Conservation (phyloP, 495 filamentous ascomycete species). For the Penicillium angulare region DNA sequence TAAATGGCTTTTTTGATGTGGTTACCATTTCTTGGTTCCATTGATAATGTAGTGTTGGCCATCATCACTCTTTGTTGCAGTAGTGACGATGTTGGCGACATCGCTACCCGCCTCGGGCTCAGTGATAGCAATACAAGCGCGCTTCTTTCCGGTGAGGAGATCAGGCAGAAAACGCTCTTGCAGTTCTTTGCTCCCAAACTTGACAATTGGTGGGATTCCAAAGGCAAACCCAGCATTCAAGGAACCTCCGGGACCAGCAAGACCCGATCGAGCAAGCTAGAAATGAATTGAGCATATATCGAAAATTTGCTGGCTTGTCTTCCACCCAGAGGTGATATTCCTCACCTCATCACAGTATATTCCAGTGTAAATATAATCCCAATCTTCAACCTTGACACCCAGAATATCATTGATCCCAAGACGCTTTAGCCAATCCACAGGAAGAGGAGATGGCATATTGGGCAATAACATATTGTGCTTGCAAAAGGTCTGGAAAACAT, state of each 20-base stretch:
- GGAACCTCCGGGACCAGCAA: conserved; percentile 57
- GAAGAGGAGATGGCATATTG: conserved; percentile 63
- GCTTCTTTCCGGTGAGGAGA: conserved; percentile 61
- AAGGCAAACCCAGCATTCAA: conserved; percentile 70
- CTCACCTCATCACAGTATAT: conserved; percentile 66
- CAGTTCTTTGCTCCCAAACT: conserved; percentile 59
- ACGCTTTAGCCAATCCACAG: conserved; percentile 62
- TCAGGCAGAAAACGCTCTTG: conserved; percentile 66
- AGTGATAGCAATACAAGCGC: conserved; percentile 74
- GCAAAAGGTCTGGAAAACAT: conserved; percentile 62
- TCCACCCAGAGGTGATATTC: too few species aligned
- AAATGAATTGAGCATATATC: too few species aligned
- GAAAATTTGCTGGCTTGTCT: too few species aligned
- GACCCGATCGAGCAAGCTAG: conserved; percentile 62
- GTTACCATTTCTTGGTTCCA: conserved; percentile 74
- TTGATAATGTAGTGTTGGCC: conserved; percentile 70
- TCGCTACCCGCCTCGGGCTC: conserved; percentile 72
- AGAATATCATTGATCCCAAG: conserved; percentile 63
- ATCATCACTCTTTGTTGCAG: conserved; percentile 59
- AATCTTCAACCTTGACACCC: conserved; percentile 72
- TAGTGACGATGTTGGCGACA: conserved; percentile 68
- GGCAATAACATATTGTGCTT: conserved; percentile 63
- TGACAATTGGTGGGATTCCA: conserved; percentile 66
- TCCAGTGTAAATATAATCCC: conserved; percentile 67
- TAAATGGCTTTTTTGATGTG: background rate